Base-by-base conservation (phyloP, 2,329 filamentous ascomycete genomes). In the Fusarium pseudonygamai region DNA sequence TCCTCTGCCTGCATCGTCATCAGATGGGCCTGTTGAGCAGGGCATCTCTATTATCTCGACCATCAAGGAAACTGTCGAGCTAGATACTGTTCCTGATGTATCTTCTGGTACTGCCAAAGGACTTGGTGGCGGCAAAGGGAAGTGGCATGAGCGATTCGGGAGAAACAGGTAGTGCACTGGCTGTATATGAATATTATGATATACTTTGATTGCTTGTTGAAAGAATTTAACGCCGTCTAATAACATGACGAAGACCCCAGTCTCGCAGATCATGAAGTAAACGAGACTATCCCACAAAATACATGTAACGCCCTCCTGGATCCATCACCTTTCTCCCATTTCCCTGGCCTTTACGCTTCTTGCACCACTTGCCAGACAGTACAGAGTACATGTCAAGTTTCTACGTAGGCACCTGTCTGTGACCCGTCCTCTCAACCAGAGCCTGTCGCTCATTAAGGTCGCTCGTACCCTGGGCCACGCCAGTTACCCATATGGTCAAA, bases 101-200 rank as follows among this genome's bases (percentile, higher is more conserved):
- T 57, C 79, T 73, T 28, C 80, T 68, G 59, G 47, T 75, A 74
- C 61, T 74, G 64, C 60, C 36, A 83, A 75, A 67, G 68, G 68
- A 42, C 73, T 76, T 3, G 75, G 74, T 20, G 79, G 74, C 20
- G 79, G 75, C 11, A 80, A 84, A 79, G 87, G 87, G 36, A 90
- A 89, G 74, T 91, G 89, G 89, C 89, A 91, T 75, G 88, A 90
- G 80, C 87, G 83, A 72, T 91, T 91, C 79, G 88, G 85, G 7
- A 81, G 79, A 73, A 83, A 80, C 28, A 81, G 87, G 72, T 88
- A 70, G 65, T 16, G 4, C 7, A 24, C 12, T 26, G 39, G n/a
- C 18, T n/a, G 4, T 34, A 46, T 24, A 34, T 12, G 53, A 22
- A 50, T 45, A 22, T 18, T 36, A 26, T 15, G 20, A 18, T 36